Evolutionary conservation across 164 flowering plant species (phyloP), one percentile per base, ranked within the genome.

Genomic region (Paratinospora sagittata): DNA sequence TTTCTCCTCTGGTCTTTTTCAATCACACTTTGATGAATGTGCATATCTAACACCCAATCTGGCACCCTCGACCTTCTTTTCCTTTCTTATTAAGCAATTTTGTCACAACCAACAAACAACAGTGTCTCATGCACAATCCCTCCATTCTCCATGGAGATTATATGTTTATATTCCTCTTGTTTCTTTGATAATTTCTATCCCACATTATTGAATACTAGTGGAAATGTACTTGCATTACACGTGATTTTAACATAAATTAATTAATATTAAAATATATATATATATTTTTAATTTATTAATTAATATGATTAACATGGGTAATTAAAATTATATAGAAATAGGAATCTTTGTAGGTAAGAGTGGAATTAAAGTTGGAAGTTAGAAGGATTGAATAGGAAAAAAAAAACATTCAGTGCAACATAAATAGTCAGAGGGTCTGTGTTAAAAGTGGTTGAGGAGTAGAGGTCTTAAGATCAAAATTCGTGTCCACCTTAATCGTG

Each of bases 1-100:
- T 75, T 82, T 73, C 72, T 76, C 77, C 81, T 75, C 74, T 73
- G 78, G 77, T 78, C 80, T 79, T 71, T 73, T 79, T 80, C 82
- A 80, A 83, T 84, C 81, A 80, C 84, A 68, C 84, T 81, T 80
- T 79, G 83, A 83, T 89, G 83, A 85, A 83, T 81, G 79, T 73
- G 81, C 82, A 79, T 43, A 83, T 82, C 81, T 70, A 67, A 76
- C 49, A 78, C 83, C 83, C 84, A 74, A 74, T 82, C 82, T 84
- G 80, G 79, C 82, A 72, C 65, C 76, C 41, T 45, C n/a, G n/a
- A n/a, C 76, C 3, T 37, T 19, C 36, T 33, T 27, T 70, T 78
- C 77, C 81, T 77, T 80, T 73, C 77, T 73, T 75, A 64, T 72
- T 70, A 81, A 77, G 58, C 77, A 27, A 74, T 74, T 68, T 63